Percentiles rank a stretch among this genome's conserved stretches.
phyloP scores from a whole-genome alignment of 2,329 filamentous ascomycete genomes.

The Botrytis galanthina region DNA sequence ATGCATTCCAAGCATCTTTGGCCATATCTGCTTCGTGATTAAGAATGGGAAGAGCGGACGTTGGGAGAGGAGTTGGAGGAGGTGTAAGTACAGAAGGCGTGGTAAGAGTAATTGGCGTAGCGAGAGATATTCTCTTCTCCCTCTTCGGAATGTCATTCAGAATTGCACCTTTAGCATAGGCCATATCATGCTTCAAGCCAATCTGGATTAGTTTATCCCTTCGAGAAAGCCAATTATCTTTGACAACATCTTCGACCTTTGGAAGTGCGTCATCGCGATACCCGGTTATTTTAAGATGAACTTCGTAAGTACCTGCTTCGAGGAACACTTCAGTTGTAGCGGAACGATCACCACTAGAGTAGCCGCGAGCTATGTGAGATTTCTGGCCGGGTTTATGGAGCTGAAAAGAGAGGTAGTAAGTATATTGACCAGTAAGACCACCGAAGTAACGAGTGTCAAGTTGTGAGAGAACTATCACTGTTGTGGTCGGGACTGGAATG shows the following conservation, averaged over 20 bases:
- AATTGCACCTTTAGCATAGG: constrained; percentile 53
- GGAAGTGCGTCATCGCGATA: constrained; percentile 43
- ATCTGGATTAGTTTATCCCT: constrained; percentile 54
- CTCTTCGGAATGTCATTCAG: neutral
- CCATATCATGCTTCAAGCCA: constrained; percentile 56
- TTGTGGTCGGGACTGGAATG: constrained; percentile 50
- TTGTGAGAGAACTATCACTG: constrained; percentile 54
- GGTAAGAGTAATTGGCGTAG: neutral
- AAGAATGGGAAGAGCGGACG: neutral
- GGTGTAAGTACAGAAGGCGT: neutral
- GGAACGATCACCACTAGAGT: constrained; percentile 49
- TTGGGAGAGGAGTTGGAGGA: neutral
- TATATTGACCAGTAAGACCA: constrained; percentile 57
- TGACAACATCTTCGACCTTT: constrained; percentile 48
- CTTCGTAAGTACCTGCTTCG: constrained; percentile 54
- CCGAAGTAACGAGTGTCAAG: constrained; percentile 60
- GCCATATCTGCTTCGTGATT: neutral
- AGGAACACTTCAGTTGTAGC: constrained; percentile 56
- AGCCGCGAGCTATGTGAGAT: constrained; percentile 52
- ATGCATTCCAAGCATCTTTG: constrained; percentile 1
- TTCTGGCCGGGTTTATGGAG: constrained; percentile 50
- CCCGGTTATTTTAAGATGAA: constrained; percentile 53
- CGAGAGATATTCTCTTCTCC: neutral
- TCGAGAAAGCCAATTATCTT: constrained; percentile 49
- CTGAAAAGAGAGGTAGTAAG: constrained; percentile 44